Evolutionary conservation across 23 red algal genomes (phyloP), one percentile per base, ranked within the genome.

Genomic region (Gracilaria caudata): DNA sequence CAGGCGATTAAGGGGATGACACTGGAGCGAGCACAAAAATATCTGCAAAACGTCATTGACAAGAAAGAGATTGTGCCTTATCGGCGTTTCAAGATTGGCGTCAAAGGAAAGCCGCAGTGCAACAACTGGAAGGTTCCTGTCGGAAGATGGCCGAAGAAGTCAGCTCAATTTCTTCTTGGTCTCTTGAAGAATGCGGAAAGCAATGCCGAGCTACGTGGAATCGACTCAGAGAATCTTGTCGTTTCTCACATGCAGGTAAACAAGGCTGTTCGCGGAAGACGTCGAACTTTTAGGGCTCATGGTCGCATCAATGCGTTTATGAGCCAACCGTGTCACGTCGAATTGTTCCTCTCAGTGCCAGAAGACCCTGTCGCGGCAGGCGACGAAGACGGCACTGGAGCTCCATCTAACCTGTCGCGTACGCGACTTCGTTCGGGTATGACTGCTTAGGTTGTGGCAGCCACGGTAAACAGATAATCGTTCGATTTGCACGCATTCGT

Each of bases 61-160:
- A 99, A 99, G 88, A 94, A 95, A 78, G 97, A 99, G 77, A 99
- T 99, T 63, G 84, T 99, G 10, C 97, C 97, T n/a, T 99, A 95
- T 78, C 64, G 82, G 49, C 91, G 97, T 4, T 99, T 95, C 88
- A 75, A 86, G 51, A 95, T 95, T 43, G 97, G 97, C 28, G 97
- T 99, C n/a, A 94, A 94, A 51, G 84, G 97, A 46, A 95, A 99
- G 72, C 90, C 97, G 6, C 97, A 99, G 64, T 84, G 83, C 76
- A 92, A 93, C 82, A 94, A 95, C 44, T 86, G 80, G 81, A 91
- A 91, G 68, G 82, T 95, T 12, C 80, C 90, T 30, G 86, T 83
- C 1, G 97, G 97, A 35, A 88, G 97, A 36, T 99, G 97, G 97
- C 97, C 97, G 0, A 81, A 88, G 43, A 99, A 99, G 76, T 92